These are phyloP conservation scores for Dillenia turbinata DNA, from an alignment of 164 flowering plant genomes.

Conservation along the genomic window DNA sequence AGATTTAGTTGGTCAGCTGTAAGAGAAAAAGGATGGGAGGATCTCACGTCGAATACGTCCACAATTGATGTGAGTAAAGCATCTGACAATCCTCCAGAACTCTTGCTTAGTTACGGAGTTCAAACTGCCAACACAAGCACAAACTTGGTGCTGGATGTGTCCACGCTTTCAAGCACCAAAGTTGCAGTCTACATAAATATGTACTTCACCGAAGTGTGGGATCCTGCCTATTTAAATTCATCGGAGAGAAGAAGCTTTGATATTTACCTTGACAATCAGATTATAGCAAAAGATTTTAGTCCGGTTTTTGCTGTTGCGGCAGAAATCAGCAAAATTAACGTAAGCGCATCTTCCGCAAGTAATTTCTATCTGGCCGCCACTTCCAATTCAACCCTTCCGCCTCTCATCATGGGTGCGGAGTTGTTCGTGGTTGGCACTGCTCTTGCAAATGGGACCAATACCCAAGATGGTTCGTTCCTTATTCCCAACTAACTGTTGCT, in stretches of 20 bases:
- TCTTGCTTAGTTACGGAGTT: conserved; percentile 18
- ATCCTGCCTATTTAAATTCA: not conserved
- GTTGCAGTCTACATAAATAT: conserved; percentile 20
- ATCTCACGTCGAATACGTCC: conserved; percentile 6
- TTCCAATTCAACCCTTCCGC: too few relatives aligned
- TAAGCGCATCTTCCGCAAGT: too few relatives aligned
- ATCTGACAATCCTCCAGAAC: conserved; percentile 27
- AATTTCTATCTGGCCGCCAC: conserved; percentile 4
- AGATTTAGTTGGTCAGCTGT: conserved; percentile 1
- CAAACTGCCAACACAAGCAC: conserved; percentile 2
- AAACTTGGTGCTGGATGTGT: not conserved
- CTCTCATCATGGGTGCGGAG: conserved; percentile 2
- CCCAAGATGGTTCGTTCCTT: conserved; percentile 23
- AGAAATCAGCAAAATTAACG: not conserved
- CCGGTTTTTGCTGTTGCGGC: conserved; percentile 27
- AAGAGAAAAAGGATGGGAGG: not conserved
- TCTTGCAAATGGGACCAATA: conserved; percentile 26
- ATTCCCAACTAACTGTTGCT: too few relatives aligned
- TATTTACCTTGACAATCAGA: too few relatives aligned
- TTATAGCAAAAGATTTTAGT: too few relatives aligned
- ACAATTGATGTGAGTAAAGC: not conserved
- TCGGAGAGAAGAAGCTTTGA: too few relatives aligned
- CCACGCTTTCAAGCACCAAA: not conserved
- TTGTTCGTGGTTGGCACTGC: conserved; percentile 16
- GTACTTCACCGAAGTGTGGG: conserved; percentile 30